Conservation (phyloP, 352 stramenopile species). For the Thalassiosira livingstoniorum region DNA sequence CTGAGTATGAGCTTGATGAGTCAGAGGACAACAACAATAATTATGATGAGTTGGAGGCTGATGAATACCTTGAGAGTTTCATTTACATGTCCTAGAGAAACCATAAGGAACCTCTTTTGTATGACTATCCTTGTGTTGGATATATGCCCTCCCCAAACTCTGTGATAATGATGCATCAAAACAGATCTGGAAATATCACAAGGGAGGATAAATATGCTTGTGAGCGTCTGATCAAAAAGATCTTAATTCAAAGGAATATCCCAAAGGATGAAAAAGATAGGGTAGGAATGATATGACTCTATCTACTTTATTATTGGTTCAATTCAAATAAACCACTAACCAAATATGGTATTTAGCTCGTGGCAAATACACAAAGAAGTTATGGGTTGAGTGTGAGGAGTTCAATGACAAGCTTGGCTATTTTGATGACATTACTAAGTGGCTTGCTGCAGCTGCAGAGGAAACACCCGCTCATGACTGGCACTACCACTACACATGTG, state of each 20-base stretch:
- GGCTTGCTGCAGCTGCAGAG: constrained; percentile 40
- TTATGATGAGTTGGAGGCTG: too few species aligned
- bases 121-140: neutral
- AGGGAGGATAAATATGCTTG: neutral
- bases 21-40: too few species aligned
- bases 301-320: too few species aligned
- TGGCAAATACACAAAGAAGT: too few species aligned
- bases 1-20: too few species aligned
- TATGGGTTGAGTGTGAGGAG: too few species aligned
- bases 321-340: too few species aligned
- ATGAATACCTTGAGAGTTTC: too few species aligned
- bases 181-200: neutral
- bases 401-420: too few species aligned
- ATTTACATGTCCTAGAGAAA: too few species aligned
- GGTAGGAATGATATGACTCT: neutral
- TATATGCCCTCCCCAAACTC: neutral
- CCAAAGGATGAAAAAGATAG: neutral
- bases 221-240: neutral
- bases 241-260: neutral
- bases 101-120: neutral
- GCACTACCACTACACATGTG: constrained; percentile 23
- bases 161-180: neutral
- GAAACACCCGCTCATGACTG: neutral
- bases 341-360: too few species aligned
- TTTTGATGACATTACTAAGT: too few species aligned